Conservation (phyloP, 768 basidiomycete species). For the Leccinum rimulosum region DNA sequence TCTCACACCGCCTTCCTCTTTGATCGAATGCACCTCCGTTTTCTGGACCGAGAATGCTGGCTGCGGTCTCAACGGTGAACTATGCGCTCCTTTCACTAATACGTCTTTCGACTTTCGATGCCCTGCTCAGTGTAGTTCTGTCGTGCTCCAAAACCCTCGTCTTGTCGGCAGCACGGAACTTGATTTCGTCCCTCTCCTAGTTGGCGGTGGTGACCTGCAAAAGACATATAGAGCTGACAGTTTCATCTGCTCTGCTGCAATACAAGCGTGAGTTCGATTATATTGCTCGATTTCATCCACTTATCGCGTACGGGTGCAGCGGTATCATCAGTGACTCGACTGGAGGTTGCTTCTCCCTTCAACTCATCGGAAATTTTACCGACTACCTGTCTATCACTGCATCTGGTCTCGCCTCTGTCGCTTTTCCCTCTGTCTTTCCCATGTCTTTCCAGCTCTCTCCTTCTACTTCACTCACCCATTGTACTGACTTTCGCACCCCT, state of each 20-base stretch:
- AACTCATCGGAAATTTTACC: constrained; percentile 71
- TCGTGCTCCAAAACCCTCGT: constrained; percentile 69
- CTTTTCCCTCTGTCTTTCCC: constrained; percentile 76
- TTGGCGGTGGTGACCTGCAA: constrained; percentile 78
- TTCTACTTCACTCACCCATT: constrained; percentile 52
- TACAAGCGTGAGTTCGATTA: constrained; percentile 61
- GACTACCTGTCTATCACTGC: constrained; percentile 57
- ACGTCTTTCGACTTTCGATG: constrained; percentile 74
- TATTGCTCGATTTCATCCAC: constrained; percentile 1
- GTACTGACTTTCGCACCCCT: constrained; percentile 64
- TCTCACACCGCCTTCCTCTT: constrained; percentile 59
- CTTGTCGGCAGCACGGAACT: constrained; percentile 67
- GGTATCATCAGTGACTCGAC: constrained; percentile 59
- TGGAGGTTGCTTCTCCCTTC: constrained; percentile 76
- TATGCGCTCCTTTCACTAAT: constrained; percentile 63
- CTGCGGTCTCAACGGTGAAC: constrained; percentile 69
- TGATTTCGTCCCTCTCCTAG: constrained; percentile 69
- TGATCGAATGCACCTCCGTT: constrained; percentile 64
- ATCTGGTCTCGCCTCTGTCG: constrained; percentile 66
- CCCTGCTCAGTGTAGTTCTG: constrained; percentile 64
- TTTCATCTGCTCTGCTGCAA: constrained; percentile 82
- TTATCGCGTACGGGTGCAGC: constrained; percentile 35
- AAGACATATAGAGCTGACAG: constrained; percentile 79
- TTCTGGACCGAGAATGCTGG: constrained; percentile 69
- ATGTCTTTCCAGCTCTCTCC: constrained; percentile 59